phyloP scores from a whole-genome alignment of 2,329 filamentous ascomycete genomes.

The Epichloe gansuensis region DNA sequence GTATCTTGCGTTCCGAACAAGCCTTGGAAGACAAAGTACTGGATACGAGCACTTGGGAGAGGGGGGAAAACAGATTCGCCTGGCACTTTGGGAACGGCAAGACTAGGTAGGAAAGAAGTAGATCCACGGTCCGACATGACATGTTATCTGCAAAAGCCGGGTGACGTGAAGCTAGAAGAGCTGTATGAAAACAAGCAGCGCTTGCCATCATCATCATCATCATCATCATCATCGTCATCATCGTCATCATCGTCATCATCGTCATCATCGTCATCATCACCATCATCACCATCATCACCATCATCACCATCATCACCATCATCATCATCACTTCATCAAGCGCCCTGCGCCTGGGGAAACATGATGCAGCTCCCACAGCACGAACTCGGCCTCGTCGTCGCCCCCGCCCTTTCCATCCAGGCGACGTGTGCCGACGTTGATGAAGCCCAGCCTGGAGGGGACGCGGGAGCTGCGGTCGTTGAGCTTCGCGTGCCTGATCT shows the following conservation, averaged over 20 bases:
- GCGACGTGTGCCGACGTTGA: neutral
- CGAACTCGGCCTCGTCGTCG: neutral
- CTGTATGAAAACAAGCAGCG: conserved; percentile 41
- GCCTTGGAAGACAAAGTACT: conserved; percentile 46
- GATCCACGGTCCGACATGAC: conserved; percentile 46
- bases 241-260: too few species aligned
- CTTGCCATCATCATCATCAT: too few species aligned
- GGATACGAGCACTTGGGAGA: conserved; percentile 35
- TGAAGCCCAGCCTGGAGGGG: conserved; percentile 7
- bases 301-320: too few species aligned
- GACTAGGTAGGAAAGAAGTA: conserved; percentile 41
- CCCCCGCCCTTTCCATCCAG: neutral
- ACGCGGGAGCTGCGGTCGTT: conserved; percentile 8
- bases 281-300: too few species aligned
- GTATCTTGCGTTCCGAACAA: conserved; percentile 50
- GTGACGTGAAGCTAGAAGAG: conserved; percentile 44
- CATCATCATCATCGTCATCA: too few species aligned
- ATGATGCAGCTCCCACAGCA: neutral
- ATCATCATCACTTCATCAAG: neutral
- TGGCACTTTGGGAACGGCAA: conserved; percentile 58
- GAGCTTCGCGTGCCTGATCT: conserved; percentile 7
- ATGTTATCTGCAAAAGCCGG: conserved; percentile 44
- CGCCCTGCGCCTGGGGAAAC: too few species aligned
- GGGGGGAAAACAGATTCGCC: conserved; percentile 37
- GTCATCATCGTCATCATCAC: too few species aligned